Evolutionary conservation across 257 asterid genomes (phyloP).

Genomic region (Haberlea rhodopensis): DNA sequence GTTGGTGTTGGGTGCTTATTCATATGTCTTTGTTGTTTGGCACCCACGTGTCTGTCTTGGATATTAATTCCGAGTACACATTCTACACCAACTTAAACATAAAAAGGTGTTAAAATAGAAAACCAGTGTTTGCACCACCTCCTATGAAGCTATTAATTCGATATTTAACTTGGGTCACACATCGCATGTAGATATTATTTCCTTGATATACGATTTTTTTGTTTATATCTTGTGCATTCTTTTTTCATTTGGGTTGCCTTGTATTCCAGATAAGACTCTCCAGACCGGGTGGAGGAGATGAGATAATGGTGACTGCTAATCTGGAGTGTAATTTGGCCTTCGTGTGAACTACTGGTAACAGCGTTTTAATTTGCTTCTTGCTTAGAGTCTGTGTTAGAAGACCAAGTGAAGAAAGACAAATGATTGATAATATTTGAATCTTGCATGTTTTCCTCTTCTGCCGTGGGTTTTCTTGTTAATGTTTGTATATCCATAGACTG

Average conservation of each 20-base stretch:
- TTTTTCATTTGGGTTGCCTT: neutral
- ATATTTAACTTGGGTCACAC: neutral
- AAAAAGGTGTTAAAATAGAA: neutral
- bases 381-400: neutral
- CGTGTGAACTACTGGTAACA: neutral
- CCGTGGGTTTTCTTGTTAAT: neutral
- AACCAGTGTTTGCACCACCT: neutral
- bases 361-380: neutral
- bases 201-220: neutral
- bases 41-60: too few relatives aligned
- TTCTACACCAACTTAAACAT: neutral
- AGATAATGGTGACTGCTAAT: conserved; percentile 20
- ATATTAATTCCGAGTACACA: neutral
- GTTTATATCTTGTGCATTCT: too few relatives aligned
- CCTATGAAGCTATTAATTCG: neutral
- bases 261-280: conserved; percentile 41
- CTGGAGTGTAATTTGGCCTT: neutral
- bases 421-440: neutral
- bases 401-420: neutral
- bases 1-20: neutral
- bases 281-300: conserved; percentile 63
- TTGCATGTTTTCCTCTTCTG: neutral
- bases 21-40: too few relatives aligned
- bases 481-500: neutral
- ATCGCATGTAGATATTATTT: neutral